phyloP scores from a whole-genome alignment of 2,329 filamentous ascomycete genomes.

The Eurotiales sp. region DNA sequence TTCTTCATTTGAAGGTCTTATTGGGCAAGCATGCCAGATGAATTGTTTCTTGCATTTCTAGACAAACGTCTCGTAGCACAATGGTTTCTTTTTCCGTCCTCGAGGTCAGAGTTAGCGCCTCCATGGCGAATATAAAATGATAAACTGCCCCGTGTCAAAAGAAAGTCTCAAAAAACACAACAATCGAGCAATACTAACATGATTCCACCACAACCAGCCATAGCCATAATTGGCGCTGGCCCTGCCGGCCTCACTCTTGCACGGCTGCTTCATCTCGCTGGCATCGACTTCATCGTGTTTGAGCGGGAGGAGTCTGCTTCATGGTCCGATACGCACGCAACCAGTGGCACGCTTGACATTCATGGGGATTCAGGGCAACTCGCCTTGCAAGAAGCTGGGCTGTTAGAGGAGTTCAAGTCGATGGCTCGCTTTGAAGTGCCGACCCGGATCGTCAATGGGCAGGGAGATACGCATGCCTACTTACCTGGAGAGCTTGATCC shows the following conservation, averaged over 20 bases:
- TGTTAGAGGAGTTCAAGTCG: constrained; percentile 20
- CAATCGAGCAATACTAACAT: no score
- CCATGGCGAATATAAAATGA: no score
- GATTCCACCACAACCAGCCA: constrained; percentile 10
- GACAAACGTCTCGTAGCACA: no score
- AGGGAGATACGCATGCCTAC: neutral
- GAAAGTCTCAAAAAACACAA: no score
- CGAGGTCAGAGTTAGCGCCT: no score
- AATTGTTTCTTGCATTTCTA: no score
- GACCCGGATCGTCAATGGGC: constrained; percentile 4
- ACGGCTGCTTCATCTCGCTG: constrained; percentile 17
- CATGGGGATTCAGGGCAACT: constrained; percentile 20
- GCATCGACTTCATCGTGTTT: constrained; percentile 20
- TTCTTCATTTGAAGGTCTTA: no score
- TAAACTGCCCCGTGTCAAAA: no score
- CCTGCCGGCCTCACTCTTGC: constrained; percentile 22
- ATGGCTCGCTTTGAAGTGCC: constrained; percentile 19
- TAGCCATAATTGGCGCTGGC: constrained; percentile 21
- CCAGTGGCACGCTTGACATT: constrained; percentile 22
- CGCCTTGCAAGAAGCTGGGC: constrained; percentile 21
- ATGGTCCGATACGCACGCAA: constrained; percentile 16
- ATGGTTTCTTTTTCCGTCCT: no score
- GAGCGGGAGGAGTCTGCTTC: constrained; percentile 17
- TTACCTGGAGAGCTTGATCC: constrained; percentile 25
- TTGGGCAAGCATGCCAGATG: no score